Evolutionary conservation across 441 rosid species (phyloP).

Genomic region (Jatropha podagrica): DNA sequence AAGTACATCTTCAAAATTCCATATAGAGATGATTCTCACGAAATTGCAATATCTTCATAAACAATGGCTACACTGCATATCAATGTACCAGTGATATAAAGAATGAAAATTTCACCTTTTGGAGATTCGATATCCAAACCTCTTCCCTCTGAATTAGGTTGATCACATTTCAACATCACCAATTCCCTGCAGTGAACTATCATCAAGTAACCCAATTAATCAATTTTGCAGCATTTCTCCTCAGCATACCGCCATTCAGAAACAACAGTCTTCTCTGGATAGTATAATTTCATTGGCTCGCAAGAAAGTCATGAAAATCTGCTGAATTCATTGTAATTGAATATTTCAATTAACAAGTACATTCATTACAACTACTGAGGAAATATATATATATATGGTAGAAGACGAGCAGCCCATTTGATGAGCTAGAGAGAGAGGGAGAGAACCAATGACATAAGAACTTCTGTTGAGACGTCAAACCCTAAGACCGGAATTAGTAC

Average conservation of each 20-base stretch:
- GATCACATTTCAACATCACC: not conserved
- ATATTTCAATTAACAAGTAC: no score
- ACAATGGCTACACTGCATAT: no score
- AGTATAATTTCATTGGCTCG: no score
- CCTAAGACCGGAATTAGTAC: not conserved
- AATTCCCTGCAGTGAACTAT: not conserved
- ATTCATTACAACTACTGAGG: not conserved
- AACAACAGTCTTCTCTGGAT: no score
- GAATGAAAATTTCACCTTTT: not conserved
- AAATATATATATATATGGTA: not conserved
- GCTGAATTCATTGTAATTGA: no score
- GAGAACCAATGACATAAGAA: no score
- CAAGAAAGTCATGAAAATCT: no score
- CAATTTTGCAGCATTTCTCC: not conserved
- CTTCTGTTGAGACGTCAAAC: not conserved
- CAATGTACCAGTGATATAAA: not conserved
- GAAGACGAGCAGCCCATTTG: not conserved
- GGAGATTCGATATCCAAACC: not conserved
- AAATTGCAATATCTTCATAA: not conserved
- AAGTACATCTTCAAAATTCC: not conserved
- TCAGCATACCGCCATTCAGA: no score
- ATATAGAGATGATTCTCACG: not conserved
- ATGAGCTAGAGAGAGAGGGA: not conserved
- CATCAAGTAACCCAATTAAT: not conserved
- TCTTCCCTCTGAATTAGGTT: not conserved